Evolutionary conservation across 371 early-diverging fungal genomes (phyloP), one percentile per base, ranked within the genome.

Genomic region (Apophysomyces variabilis): DNA sequence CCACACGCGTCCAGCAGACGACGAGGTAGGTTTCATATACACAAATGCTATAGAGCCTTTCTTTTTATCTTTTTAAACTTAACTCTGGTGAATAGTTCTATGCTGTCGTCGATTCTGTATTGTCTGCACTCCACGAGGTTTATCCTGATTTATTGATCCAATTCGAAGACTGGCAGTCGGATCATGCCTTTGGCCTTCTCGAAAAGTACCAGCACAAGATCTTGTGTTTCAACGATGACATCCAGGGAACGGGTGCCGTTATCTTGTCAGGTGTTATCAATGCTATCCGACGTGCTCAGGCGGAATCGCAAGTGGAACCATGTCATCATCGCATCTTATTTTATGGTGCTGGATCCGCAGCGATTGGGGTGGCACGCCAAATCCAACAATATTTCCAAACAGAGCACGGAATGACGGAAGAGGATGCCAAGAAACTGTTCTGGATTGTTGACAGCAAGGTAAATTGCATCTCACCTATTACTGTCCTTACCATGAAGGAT

Each of bases 141-240:
- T 93, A 91, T 82, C 95, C 95, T 16, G 72, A 87, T 6, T 59
- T 95, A 60, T 71, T 97, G 21, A 87, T 97, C 43, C 97, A 97
- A 78, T 96, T 95, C 66, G 97, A 97, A 71, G 97, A 97, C 70
- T 97, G 95, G 76, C 92, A 93, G 8, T 90, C 93, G 9, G 95
- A 94, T 65, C 95, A 95, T 60, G 85, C 94, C 5, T 92, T 93
- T 74, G 92, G 85, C 5, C 71, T 93, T 16, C 68, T 92, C 16
- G 79, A 86, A 13, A 81, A 83, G 59, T 92, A 93, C 75, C 88
- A 92, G 62, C 67, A 91, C 47, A 74, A 83, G 21, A 82, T 84
- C 36, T 81, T 87, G 57, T 89, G 87, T 73, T 95, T 95, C 77
- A 95, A 95, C 66, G 95, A 79, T 46, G 80, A 79, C 65, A 81